A percentile compares a stretch with the other conserved stretches of the same genome.
Evolutionary conservation across 805 yeast genomes (phyloP).

Genomic region (Metahyphopichia silvanorum): DNA sequence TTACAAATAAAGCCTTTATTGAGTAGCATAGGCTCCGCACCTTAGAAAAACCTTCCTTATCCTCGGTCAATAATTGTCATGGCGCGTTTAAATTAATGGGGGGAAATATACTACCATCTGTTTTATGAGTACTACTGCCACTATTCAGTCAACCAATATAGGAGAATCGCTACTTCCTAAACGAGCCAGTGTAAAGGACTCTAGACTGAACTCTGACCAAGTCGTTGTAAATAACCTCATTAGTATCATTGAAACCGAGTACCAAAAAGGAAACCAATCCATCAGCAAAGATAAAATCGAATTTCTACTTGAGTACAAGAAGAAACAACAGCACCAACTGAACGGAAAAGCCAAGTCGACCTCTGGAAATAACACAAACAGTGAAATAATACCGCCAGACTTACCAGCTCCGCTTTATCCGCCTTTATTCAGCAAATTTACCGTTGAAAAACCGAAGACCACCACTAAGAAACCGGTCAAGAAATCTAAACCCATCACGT

Average conservation of each 20-base stretch:
- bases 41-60: too few species aligned
- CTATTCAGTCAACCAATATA: conserved; percentile 3
- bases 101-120: too few species aligned
- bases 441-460: background rate
- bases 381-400: background rate
- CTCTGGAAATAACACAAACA: background rate
- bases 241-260: conserved; percentile 2
- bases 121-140: too few species aligned
- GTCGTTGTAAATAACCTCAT: conserved; percentile 2
- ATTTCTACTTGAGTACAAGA: conserved; percentile 1
- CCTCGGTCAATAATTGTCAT: too few species aligned
- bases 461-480: background rate
- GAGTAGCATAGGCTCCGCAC: too few species aligned
- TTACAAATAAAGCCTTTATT: too few species aligned
- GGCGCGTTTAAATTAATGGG: too few species aligned
- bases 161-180: too few species aligned
- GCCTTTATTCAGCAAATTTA: conserved; percentile 2
- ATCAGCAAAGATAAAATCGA: conserved; percentile 2
- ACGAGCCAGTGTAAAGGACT: too few species aligned
- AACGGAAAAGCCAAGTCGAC: background rate
- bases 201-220: too few species aligned
- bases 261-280: conserved; percentile 2
- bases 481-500: conserved; percentile 12
- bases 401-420: conserved; percentile 2
- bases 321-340: conserved; percentile 1